Base-by-base conservation (phyloP, 2,329 filamentous ascomycete genomes). In the Fusarium udum region DNA sequence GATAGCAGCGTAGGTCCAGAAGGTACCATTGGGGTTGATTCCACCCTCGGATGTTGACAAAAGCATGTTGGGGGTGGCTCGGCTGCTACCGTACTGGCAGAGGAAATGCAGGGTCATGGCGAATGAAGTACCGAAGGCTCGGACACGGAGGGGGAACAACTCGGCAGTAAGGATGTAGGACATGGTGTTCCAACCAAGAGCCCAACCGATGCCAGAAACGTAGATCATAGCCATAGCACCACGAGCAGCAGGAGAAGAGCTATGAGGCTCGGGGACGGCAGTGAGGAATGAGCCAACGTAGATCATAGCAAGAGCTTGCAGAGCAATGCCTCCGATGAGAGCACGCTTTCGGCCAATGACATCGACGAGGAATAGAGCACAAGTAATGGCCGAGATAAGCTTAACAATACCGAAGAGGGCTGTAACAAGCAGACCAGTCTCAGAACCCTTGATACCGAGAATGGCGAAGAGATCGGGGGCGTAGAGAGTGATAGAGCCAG, bases 121-220 rank as follows among this genome's bases (percentile, higher is more conserved):
- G 43, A 67, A 67, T 0, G 64, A 67, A 7, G 64, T 67, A 2
- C 43, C 67, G 1, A 71, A 71, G 4, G 68, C 69, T 28, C 67
- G 62, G 22, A 71, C 53, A 9, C 62, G 67, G 11, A 71, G 69
- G 11, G 68, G 68, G 40, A 71, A 71, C 7, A 71, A 40, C 42
- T 71, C 68, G 6, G 67, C 68, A 3, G 67, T 71, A 1, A 74
- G 73, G 7, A 74, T 63, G 37, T 74, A 74, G 8, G 68, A 73
- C 43, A 74, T 55, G 0, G 71, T 74, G 32, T 69, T 74, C 37
- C 73, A 56, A 11, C 72, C 72, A 20, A 74, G 64, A 9, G 72
- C 68, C 71, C 68, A 74, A 1, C 72, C 68, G 15, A 74, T 61
- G 6, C 71, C 72, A 12, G 73, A 67, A 11, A 74, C 45, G 15